Evolutionary conservation across 176 grass and related monocot species (phyloP).

Genomic region (Themeda triandra): DNA sequence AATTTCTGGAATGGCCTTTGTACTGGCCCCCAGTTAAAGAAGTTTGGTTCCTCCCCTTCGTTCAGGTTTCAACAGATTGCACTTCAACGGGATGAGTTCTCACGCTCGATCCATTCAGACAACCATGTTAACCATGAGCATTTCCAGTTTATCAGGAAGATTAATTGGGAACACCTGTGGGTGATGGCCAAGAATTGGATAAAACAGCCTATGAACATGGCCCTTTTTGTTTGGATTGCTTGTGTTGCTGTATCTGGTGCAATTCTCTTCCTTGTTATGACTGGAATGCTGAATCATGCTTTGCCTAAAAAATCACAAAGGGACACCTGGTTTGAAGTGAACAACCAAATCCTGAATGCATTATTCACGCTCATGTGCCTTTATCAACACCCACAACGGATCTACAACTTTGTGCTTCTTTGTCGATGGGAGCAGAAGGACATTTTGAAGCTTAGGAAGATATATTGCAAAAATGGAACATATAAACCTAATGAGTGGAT

Average conservation of each 20-base stretch:
- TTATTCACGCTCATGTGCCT: constrained; percentile 96
- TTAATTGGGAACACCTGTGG: constrained; percentile 68
- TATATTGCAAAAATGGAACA: constrained; percentile 82
- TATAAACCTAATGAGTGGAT: constrained; percentile 86
- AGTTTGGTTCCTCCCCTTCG: constrained; percentile 64
- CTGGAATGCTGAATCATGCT: constrained; percentile 71
- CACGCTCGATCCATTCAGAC: constrained; percentile 67
- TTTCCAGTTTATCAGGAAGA: constrained; percentile 62
- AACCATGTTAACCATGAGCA: constrained; percentile 35
- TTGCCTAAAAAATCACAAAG: constrained; percentile 65
- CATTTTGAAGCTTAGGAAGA: constrained; percentile 66
- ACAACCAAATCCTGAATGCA: constrained; percentile 93
- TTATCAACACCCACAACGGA: constrained; percentile 75
- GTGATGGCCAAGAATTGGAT: constrained; percentile 59
- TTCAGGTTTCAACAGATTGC: constrained; percentile 72
- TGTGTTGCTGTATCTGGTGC: constrained; percentile 66
- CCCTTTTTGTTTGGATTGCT: constrained; percentile 77
- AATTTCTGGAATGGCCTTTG: constrained; percentile 42
- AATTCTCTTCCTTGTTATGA: constrained; percentile 86
- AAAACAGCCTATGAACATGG: constrained; percentile 78
- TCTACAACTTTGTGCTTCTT: constrained; percentile 71
- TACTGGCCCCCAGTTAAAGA: constrained; percentile 43
- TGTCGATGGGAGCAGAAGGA: constrained; percentile 68
- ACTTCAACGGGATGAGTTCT: constrained; percentile 69
- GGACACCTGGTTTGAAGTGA: constrained; percentile 91